Percentiles rank a stretch among this genome's conserved stretches.
Conservation (phyloP, 306 rosid genomes). For the Hippophae tibetana region DNA sequence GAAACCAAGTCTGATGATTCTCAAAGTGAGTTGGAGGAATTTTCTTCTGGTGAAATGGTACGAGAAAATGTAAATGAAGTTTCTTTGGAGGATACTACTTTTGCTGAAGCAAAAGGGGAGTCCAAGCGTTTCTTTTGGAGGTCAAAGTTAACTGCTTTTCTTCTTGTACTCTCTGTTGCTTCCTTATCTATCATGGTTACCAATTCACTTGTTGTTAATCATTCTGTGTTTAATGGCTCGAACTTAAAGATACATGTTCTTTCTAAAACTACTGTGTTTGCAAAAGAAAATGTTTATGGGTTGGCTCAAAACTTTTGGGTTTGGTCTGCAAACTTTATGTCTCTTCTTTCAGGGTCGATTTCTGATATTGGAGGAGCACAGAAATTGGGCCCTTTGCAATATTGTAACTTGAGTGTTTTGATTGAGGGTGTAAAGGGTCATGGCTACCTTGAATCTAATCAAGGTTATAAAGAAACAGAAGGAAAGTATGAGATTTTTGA, state of each 20-base stretch:
- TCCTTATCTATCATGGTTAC: slow-evolving; percentile 25
- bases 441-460: slow-evolving; percentile 28
- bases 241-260: slow-evolving; percentile 17
- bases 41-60: slow-evolving; percentile 31
- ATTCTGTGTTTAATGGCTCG: slow-evolving; percentile 21
- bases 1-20: slow-evolving; percentile 44
- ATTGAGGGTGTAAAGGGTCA: slow-evolving; percentile 5
- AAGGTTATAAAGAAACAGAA: slow-evolving; percentile 9
- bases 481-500: slow-evolving; percentile 4
- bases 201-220: slow-evolving; percentile 29
- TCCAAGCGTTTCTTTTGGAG: slow-evolving; percentile 17
- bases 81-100: no score
- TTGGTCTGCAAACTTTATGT: slow-evolving; percentile 22
- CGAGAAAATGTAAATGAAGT: no score
- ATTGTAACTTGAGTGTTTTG: slow-evolving; percentile 43
- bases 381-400: slow-evolving; percentile 26
- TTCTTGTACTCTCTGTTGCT: slow-evolving; percentile 38
- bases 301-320: slow-evolving; percentile 24
- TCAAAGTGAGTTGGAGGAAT: slow-evolving; percentile 44
- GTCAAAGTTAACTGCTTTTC: slow-evolving; percentile 30
- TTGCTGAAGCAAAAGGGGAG: slow-evolving; percentile 11
- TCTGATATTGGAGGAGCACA: slow-evolving; percentile 26
- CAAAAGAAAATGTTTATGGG: slow-evolving; percentile 32
- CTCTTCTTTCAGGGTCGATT: slow-evolving; percentile 31
- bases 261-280: slow-evolving; percentile 25